These are phyloP conservation scores for Trichomonas vaginalis DNA, from an alignment of 208 protist species.

Conservation along the genomic window DNA sequence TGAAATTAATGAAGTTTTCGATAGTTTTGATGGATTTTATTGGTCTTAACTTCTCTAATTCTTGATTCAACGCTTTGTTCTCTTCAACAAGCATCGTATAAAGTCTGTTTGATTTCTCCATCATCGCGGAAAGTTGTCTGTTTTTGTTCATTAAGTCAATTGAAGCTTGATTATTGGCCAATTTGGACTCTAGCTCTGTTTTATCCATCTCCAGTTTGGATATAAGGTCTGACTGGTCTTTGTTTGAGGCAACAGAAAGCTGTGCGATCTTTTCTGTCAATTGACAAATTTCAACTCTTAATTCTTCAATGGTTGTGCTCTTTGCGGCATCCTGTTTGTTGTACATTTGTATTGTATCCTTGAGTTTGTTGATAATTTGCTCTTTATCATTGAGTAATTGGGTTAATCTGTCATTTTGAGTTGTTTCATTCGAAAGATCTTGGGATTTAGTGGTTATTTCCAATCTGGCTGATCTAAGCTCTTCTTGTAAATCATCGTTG, in stretches of 20 bases:
- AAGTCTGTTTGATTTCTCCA: background rate
- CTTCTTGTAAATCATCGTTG: background rate
- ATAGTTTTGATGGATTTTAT: background rate
- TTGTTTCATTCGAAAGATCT: background rate
- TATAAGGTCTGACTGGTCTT: background rate
- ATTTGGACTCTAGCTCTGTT: background rate
- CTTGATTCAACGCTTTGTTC: background rate
- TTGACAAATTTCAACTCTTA: background rate
- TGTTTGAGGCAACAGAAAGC: background rate
- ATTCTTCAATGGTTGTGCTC: background rate
- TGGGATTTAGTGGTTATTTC: background rate
- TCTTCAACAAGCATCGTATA: background rate
- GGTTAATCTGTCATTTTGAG: too few species aligned
- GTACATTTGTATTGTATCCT: background rate
- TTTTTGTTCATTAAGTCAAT: background rate
- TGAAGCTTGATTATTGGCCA: background rate
- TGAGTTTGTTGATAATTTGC: background rate
- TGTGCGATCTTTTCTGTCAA: background rate
- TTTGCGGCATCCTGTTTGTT: background rate
- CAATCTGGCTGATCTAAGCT: background rate
- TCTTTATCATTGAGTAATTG: background rate
- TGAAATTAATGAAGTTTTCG: background rate
- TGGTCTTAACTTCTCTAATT: background rate
- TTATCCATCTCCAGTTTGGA: background rate
- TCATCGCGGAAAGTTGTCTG: background rate